Evolutionary conservation across 495 filamentous ascomycete genomes (phyloP).

Genomic region (Penicillium turbatum): DNA sequence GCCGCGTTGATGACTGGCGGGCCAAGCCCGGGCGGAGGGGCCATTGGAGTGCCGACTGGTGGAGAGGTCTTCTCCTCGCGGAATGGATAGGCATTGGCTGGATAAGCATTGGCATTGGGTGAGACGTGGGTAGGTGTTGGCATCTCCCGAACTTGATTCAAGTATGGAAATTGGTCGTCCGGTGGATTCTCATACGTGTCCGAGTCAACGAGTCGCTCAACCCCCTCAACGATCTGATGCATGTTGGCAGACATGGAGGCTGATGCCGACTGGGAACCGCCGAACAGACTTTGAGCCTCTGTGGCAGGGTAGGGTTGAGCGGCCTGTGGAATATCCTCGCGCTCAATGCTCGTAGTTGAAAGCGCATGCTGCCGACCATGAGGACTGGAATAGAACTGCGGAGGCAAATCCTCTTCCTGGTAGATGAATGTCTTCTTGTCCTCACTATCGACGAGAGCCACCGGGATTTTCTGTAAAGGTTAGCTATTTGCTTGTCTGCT

Average conservation of each 20-base stretch:
- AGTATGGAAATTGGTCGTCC: constrained; percentile 24
- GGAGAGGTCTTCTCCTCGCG: constrained; percentile 19
- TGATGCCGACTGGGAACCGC: constrained; percentile 45
- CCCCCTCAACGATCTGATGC: constrained; percentile 59
- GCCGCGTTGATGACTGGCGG: constrained; percentile 24
- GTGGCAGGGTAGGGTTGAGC: constrained; percentile 26
- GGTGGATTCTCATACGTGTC: constrained; percentile 46
- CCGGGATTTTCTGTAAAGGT: constrained; percentile 38
- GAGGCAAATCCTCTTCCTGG: constrained; percentile 51
- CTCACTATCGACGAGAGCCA: constrained; percentile 44
- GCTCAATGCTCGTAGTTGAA: constrained; percentile 39
- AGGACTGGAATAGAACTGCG: constrained; percentile 46
- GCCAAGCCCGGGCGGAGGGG: constrained; percentile 37
- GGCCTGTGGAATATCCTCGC: constrained; percentile 41
- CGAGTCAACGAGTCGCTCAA: constrained; percentile 56
- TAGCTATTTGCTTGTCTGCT: not conserved
- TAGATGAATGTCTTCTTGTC: constrained; percentile 52
- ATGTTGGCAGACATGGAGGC: constrained; percentile 48
- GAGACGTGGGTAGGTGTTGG: constrained; percentile 25
- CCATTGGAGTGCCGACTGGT: constrained; percentile 28
- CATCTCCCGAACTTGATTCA: constrained; percentile 22
- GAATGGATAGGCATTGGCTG: constrained; percentile 20
- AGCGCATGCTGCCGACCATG: constrained; percentile 35
- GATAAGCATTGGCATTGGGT: constrained; percentile 22
- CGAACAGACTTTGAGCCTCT: constrained; percentile 38